A percentile compares a stretch with the other conserved stretches of the same genome.
Evolutionary conservation across 1,139 yeast species (phyloP).

Genomic region (Arxiozyma bovina): DNA sequence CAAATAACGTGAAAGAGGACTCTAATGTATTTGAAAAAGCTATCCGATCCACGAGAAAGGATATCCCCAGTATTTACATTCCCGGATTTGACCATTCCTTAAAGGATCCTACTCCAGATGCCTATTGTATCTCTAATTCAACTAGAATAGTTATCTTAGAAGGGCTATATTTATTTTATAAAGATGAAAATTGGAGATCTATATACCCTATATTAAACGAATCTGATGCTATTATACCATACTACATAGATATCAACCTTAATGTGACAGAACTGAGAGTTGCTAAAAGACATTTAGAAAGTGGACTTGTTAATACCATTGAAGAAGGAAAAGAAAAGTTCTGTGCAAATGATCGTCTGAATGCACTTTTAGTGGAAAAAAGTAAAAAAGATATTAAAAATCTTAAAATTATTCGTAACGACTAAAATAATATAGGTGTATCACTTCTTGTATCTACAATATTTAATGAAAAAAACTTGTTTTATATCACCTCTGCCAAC

Average conservation of each 20-base stretch:
- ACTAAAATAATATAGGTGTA: constrained; percentile 9
- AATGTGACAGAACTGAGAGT: constrained; percentile 47
- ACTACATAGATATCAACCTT: constrained; percentile 37
- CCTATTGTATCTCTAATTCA: constrained; percentile 35
- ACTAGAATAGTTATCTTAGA: constrained; percentile 48
- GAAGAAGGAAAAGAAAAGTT: constrained; percentile 58
- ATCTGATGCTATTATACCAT: constrained; percentile 20
- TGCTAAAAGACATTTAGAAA: constrained; percentile 57
- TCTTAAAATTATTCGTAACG: constrained; percentile 29
- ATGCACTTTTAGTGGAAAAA: constrained; percentile 48
- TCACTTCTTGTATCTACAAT: neutral
- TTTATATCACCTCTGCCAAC: neutral
- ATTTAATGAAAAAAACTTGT: too few species aligned
- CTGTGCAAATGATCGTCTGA: constrained; percentile 57
- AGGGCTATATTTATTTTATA: constrained; percentile 51
- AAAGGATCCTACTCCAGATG: constrained; percentile 53
- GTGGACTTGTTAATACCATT: constrained; percentile 54
- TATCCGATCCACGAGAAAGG: constrained; percentile 14
- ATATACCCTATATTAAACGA: constrained; percentile 28
- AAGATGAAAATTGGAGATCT: constrained; percentile 43
- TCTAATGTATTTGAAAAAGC: constrained; percentile 12
- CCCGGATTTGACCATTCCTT: constrained; percentile 73
- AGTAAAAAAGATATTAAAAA: constrained; percentile 37
- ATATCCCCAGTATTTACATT: constrained; percentile 36
- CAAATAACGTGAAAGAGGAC: constrained; percentile 3